Evolutionary conservation across 148 eudicot species (phyloP).

Genomic region (Rhododendron williamsianum): DNA sequence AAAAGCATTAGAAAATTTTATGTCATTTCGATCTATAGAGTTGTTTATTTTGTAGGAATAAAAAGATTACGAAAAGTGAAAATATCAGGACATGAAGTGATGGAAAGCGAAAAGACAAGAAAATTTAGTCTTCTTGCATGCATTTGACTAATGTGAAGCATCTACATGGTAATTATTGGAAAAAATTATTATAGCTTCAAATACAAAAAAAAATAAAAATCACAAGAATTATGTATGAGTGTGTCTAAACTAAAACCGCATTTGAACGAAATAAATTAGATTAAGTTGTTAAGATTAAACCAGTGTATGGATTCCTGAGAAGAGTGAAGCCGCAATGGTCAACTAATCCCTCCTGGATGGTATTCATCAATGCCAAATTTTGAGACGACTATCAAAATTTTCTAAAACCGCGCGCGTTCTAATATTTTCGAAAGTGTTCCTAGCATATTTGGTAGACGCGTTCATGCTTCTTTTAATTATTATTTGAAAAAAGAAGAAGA

Average conservation of each 20-base stretch:
- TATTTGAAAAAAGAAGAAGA: too few relatives aligned
- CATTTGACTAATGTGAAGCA: neutral
- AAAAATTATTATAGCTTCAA: neutral
- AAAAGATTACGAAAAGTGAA: neutral
- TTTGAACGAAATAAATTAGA: neutral
- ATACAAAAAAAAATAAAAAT: neutral
- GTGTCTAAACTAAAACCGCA: neutral
- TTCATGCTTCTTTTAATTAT: neutral
- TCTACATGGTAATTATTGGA: neutral
- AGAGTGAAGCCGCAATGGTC: too few relatives aligned
- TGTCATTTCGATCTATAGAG: neutral
- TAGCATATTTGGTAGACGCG: neutral
- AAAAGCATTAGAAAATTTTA: neutral
- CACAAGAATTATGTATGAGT: neutral
- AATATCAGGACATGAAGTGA: neutral
- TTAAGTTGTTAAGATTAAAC: too few relatives aligned
- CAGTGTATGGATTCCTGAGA: too few relatives aligned
- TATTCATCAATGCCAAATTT: too few relatives aligned
- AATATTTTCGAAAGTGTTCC: neutral
- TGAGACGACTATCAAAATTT: neutral
- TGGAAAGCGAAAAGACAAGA: neutral
- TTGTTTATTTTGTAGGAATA: neutral
- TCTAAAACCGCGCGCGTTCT: neutral
- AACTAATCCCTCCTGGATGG: too few relatives aligned
- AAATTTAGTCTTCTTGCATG: neutral